Evolutionary conservation across 2,329 filamentous ascomycete genomes (phyloP).

Genomic region (Verticillium alfalfae): DNA sequence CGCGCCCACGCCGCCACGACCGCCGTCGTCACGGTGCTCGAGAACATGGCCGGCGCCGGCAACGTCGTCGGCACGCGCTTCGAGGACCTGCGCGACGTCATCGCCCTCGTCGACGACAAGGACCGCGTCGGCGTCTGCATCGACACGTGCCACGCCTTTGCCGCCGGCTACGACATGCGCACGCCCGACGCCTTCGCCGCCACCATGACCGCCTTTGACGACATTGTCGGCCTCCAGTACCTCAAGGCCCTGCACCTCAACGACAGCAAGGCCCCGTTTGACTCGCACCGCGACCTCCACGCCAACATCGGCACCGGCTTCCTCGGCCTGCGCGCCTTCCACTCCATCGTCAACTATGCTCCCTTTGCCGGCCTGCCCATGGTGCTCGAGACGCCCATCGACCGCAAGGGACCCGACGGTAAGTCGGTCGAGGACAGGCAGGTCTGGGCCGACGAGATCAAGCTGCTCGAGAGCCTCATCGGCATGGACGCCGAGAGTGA

Average conservation of each 20-base stretch:
- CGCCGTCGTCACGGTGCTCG: conserved; percentile 75
- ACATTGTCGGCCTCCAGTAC: conserved; percentile 70
- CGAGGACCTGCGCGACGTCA: conserved; percentile 81
- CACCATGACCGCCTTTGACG: conserved; percentile 72
- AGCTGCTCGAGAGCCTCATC: conserved; percentile 82
- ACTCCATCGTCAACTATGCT: conserved; percentile 80
- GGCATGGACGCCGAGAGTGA: conserved; percentile 74
- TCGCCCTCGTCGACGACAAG: conserved; percentile 75
- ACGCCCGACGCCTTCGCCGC: conserved; percentile 65
- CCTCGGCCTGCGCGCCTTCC: conserved; percentile 83
- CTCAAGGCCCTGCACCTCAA: conserved; percentile 87
- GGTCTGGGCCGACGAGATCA: conserved; percentile 92
- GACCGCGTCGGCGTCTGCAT: conserved; percentile 85
- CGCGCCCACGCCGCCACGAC: conserved; percentile 71
- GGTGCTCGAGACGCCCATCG: conserved; percentile 94
- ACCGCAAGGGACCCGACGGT: conserved; percentile 59
- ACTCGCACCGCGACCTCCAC: conserved; percentile 80
- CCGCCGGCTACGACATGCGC: conserved; percentile 85
- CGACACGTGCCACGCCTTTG: conserved; percentile 95
- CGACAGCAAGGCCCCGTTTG: conserved; percentile 87
- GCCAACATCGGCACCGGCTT: conserved; percentile 97
- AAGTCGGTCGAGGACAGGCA: conserved; percentile 70
- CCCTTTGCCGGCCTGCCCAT: conserved; percentile 76
- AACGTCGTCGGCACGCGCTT: conserved; percentile 84
- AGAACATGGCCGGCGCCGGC: conserved; percentile 91